A percentile compares a stretch with the other conserved stretches of the same genome.
These are phyloP conservation scores for Astragalus membranaceus DNA, from an alignment of 306 rosid species.

Conservation along the genomic window DNA sequence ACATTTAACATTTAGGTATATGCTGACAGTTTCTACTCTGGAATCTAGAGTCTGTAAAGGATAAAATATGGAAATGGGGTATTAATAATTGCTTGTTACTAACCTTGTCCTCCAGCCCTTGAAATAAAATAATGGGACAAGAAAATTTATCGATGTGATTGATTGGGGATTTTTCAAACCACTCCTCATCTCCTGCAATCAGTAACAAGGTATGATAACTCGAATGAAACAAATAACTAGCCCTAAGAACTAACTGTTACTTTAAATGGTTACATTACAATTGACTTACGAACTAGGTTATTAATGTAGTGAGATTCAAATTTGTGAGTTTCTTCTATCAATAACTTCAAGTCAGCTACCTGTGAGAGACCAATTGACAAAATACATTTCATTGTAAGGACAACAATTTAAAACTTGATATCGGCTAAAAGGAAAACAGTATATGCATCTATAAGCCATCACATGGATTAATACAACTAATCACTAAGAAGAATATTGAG, in stretches of 20 bases:
- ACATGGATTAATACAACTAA: neutral
- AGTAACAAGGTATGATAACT: neutral
- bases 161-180: slow-evolving; percentile 72
- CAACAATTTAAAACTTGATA: neutral
- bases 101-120: slow-evolving; percentile 96
- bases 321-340: slow-evolving; percentile 79
- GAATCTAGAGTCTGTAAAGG: neutral
- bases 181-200: slow-evolving; percentile 63
- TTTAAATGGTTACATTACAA: neutral
- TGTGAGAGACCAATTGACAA: slow-evolving; percentile 26
- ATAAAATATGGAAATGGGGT: neutral
- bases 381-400: slow-evolving; percentile 7
- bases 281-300: slow-evolving; percentile 73
- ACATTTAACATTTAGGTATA: neutral
- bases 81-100: neutral
- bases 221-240: slow-evolving; percentile 1
- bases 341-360: slow-evolving; percentile 70
- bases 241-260: neutral
- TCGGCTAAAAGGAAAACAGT: neutral
- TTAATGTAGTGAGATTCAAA: slow-evolving; percentile 77
- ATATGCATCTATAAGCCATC: neutral
- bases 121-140: slow-evolving; percentile 83
- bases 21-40: neutral
- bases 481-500: neutral
- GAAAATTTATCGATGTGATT: slow-evolving; percentile 73